Evolutionary conservation across 192 early-diverging fungal species (phyloP).

Genomic region (Coemansia sp.): DNA sequence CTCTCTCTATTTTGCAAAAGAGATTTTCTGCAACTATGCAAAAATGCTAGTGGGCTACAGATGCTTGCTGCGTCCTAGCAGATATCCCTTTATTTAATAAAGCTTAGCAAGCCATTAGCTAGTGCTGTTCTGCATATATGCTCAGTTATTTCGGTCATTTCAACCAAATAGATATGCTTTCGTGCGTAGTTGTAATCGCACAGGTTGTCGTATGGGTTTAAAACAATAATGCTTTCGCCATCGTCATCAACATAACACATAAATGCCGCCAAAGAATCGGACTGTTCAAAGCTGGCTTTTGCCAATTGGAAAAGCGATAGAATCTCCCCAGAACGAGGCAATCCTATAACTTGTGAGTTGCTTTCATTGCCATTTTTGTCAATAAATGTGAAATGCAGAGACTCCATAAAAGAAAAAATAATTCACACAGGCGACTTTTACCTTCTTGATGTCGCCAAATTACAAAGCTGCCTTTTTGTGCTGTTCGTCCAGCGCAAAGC

Average conservation of each 20-base stretch:
- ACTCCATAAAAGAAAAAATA: too few relatives aligned
- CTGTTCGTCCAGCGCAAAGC: too few relatives aligned
- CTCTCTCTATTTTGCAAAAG: slow-evolving; percentile 68
- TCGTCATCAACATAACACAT: background rate
- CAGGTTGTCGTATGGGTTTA: background rate
- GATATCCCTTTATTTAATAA: background rate
- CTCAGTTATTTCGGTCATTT: background rate
- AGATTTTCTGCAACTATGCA: too few relatives aligned
- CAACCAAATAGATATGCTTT: background rate
- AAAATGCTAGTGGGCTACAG: too few relatives aligned
- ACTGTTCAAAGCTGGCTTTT: background rate
- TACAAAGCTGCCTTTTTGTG: too few relatives aligned
- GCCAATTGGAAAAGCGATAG: background rate
- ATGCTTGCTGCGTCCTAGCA: slow-evolving; percentile 38
- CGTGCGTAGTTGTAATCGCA: background rate
- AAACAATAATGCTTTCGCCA: background rate
- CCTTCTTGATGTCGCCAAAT: too few relatives aligned
- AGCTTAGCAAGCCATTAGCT: background rate
- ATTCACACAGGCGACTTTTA: too few relatives aligned
- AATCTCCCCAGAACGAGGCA: background rate
- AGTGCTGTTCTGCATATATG: background rate
- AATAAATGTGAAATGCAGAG: too few relatives aligned
- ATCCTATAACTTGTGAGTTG: too few relatives aligned
- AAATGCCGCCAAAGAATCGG: background rate
- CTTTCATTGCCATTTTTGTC: too few relatives aligned